phyloP scores from a whole-genome alignment of 768 basidiomycete species.

The Serendipita indica region DNA sequence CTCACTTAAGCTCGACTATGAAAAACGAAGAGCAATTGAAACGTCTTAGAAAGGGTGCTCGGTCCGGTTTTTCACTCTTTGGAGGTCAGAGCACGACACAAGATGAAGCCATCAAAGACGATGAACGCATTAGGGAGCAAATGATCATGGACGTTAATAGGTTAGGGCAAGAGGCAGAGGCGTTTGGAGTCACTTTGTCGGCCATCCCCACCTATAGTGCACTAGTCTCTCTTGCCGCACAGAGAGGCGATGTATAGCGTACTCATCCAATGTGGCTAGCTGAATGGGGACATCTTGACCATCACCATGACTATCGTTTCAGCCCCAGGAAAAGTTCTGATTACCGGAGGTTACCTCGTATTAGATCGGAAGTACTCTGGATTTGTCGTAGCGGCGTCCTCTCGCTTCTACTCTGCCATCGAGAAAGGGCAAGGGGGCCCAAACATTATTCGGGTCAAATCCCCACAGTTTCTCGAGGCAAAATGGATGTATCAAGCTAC shows the following conservation, averaged over 20 bases:
- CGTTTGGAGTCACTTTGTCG: conserved; percentile 42
- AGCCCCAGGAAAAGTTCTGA: conserved; percentile 85
- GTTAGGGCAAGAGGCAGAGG: conserved; percentile 61
- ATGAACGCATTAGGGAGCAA: conserved; percentile 74
- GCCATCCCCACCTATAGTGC: neutral
- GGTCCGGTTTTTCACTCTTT: conserved; percentile 66
- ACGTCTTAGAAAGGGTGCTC: conserved; percentile 77
- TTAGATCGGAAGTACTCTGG: conserved; percentile 79
- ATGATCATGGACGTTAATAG: conserved; percentile 79
- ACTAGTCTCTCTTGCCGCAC: conserved; percentile 6
- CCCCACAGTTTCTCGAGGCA: conserved; percentile 80
- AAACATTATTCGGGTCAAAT: conserved; percentile 52
- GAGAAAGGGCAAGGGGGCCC: conserved; percentile 24
- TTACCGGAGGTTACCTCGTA: conserved; percentile 95
- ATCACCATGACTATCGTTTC: conserved; percentile 53
- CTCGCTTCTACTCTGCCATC: conserved; percentile 81
- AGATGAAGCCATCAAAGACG: conserved; percentile 64
- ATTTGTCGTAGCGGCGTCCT: conserved; percentile 79
- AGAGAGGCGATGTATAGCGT: neutral
- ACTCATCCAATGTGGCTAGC: neutral
- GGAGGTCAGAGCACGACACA: conserved; percentile 29
- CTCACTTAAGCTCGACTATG: conserved; percentile 67
- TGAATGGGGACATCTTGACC: neutral
- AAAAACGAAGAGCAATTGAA: conserved; percentile 85
- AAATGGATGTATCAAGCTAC: conserved; percentile 56